Evolutionary conservation across 768 basidiomycete genomes (phyloP), one percentile per base, ranked within the genome.

Genomic region (Kondoa subrosea): DNA sequence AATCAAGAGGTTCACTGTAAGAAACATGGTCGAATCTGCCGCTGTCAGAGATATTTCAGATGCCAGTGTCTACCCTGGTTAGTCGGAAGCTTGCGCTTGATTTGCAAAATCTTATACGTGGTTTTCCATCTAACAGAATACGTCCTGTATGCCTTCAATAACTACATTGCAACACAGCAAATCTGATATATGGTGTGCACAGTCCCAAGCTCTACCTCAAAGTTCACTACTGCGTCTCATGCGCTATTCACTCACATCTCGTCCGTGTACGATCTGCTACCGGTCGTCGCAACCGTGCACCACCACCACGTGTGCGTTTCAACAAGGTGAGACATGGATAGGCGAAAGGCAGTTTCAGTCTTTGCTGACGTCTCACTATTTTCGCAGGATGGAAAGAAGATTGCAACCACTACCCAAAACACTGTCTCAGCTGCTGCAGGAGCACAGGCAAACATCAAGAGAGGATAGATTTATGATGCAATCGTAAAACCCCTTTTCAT

Each of bases 161-260:
- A 12, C 14, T 59, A 27, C 21, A 25, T n/a, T n/a, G n/a, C 58
- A 59, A 59, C 8, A 4, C 14, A 31, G 14, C 58, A 59, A 4
- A 59, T 25, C 21, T 25, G 14, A 31, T 59, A 31, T 4, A 14
- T 25, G 14, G 58, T 25, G 56, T 59, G 14, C 29, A 27, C 61
- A 63, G 61, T 27, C 71, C 71, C 31, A 71, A 71, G 66, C 66
- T 69, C 12, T 71, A 71, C 66, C 32, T 71, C 65, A 66, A 69
- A 61, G 65, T 70, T 31, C 40, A 66, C 57, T 96, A 99, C 83
- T 99, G 95, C 79, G 88, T 99, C 68, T 95, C 92, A 62, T 99
- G 95, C 78, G 95, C 95, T 50, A 96, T 99, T 78, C 95, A 99
- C 83, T 91, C 91, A 74, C 95, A 99, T 79, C 92, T 99, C 72